Evolutionary conservation across 129 eudicot genomes (phyloP).

Genomic region (Helichrysum umbraculigerum): DNA sequence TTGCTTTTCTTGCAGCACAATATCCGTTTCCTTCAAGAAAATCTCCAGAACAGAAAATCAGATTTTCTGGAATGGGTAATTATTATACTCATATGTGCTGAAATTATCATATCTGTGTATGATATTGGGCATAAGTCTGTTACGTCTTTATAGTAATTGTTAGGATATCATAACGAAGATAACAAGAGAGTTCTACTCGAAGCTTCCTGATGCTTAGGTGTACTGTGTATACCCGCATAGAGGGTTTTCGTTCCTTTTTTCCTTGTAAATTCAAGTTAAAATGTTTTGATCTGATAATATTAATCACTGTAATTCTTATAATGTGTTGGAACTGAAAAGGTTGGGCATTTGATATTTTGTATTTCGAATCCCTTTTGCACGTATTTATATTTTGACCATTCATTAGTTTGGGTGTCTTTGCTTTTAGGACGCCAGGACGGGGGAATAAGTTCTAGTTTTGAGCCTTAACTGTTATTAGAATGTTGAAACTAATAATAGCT

Average conservation of each 20-base stretch:
- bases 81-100: conserved; percentile 75
- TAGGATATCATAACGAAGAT: conserved; percentile 19
- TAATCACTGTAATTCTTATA: background rate
- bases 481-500: background rate
- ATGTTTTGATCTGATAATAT: conserved; percentile 9
- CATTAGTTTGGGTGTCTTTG: no score
- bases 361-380: background rate
- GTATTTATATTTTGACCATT: background rate
- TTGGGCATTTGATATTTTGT: background rate
- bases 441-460: background rate
- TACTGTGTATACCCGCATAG: conserved; percentile 33
- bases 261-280: conserved; percentile 23
- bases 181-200: conserved; percentile 20
- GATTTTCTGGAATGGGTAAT: conserved; percentile 92
- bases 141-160: conserved; percentile 43
- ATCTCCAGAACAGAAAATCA: conserved; percentile 89
- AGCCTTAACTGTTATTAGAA: background rate
- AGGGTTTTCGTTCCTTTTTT: conserved; percentile 9
- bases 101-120: conserved; percentile 80
- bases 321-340: background rate
- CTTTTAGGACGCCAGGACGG: background rate
- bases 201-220: conserved; percentile 23
- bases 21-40: conserved; percentile 90
- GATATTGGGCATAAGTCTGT: conserved; percentile 76
- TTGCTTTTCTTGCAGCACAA: conserved; percentile 67